Evolutionary conservation across 768 basidiomycete genomes (phyloP), one percentile per base, ranked within the genome.

Genomic region (Xerocomellus chrysenteron): DNA sequence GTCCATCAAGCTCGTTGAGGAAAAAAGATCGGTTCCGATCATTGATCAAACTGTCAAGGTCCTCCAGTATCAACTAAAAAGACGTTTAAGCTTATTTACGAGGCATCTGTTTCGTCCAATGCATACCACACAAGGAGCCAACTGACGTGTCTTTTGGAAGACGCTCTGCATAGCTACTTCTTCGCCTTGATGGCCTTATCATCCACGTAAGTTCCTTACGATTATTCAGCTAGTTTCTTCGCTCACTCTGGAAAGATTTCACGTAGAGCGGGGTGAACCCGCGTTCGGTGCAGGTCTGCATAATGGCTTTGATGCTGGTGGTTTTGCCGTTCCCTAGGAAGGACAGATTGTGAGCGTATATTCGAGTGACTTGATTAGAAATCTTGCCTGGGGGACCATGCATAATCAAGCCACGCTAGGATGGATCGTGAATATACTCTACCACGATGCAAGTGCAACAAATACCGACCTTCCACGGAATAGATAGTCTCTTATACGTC

Each of bases 1-100:
- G 70, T 1, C 92, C 92, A 59, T 94, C 92, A 9, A 91, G 74
- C 67, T 93, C 87, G 65, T 94, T 94, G 47, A 94, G 77, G 82
- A 94, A 94, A 78, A 90, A 93, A 3, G 90, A 90, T 32, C 91
- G 82, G 65, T 92, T 93, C 8, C 66, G 48, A 63, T 91, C 82
- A 57, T 83, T 90, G 74, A 94, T 89, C 37, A 92, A 78, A 60
- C 87, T 87, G 63, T 94, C 92, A 8, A 94, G 71, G 60, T 85
- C 84, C 61, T 85, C 84, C n/a, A 85, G 62, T 47, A 85, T 71
- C 56, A 69, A 44, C 68, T 70, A 48, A 42, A 54, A 4, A 19
- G 13, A 14, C 3, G 30, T 35, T 33, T 47, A 11, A 49, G 52
- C 30, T 37, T 2, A 8, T 46, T 19, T 39, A 13, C 30, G 32